These are phyloP conservation scores for Talaromyces sp. DNA, from an alignment of 2,329 filamentous ascomycete species.

Conservation along the genomic window DNA sequence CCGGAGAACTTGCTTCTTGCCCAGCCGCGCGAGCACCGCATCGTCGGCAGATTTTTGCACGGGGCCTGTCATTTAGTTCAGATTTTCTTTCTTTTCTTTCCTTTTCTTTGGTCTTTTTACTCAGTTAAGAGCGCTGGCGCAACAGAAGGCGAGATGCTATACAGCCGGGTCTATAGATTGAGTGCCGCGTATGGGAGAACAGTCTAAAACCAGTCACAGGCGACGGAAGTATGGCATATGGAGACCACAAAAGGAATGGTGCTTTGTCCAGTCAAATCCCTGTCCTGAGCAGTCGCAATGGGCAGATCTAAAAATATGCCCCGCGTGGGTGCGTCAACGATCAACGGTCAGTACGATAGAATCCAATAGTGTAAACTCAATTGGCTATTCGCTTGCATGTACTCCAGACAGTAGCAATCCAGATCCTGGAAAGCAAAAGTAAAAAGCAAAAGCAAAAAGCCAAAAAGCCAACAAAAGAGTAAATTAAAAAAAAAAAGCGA, in stretches of 20 bases:
- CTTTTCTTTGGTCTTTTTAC: neutral
- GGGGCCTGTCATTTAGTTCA: slow-evolving; percentile 4
- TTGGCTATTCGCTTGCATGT: neutral
- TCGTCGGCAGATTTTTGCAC: slow-evolving; percentile 22
- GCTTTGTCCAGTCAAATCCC: neutral
- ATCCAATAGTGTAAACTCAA: neutral
- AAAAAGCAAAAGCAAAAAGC: neutral
- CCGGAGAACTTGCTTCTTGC: slow-evolving; percentile 42
- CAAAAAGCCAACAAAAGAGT: neutral
- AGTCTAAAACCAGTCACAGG: neutral
- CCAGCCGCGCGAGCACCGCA: slow-evolving; percentile 35
- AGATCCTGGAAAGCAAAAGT: too few species aligned
- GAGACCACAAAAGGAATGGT: neutral
- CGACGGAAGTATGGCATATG: neutral
- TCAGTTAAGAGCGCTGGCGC: neutral
- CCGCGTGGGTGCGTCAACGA: neutral
- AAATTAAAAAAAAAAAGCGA: neutral
- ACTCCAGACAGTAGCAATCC: neutral
- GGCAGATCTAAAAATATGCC: neutral
- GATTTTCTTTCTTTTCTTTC: neutral
- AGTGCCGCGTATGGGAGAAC: neutral
- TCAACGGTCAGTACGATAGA: neutral
- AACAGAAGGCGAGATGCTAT: neutral
- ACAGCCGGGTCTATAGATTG: neutral
- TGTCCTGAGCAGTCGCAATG: neutral